A percentile compares a stretch with the other conserved stretches of the same genome.
These are phyloP conservation scores for Neonectria faginata DNA, from an alignment of 2,329 filamentous ascomycete genomes.

Conservation along the genomic window DNA sequence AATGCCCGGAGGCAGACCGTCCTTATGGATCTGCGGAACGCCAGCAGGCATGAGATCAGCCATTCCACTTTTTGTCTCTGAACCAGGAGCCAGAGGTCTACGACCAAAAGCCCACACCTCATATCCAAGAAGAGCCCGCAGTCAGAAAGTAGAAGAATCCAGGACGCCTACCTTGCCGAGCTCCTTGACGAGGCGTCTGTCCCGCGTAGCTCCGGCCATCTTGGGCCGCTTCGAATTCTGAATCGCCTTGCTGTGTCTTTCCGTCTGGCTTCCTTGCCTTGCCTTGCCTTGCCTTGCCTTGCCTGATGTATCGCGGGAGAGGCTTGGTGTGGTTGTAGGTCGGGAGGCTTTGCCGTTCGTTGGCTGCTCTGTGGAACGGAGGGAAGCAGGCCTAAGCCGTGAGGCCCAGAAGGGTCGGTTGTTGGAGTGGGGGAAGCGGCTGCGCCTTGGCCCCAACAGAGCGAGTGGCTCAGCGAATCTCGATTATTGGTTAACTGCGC, in stretches of 20 bases:
- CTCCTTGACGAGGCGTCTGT: constrained; percentile 71
- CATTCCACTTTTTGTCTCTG: constrained; percentile 1
- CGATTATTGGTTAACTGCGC: background rate
- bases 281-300: constrained; percentile 8
- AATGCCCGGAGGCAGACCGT: constrained; percentile 75
- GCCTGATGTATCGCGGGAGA: constrained; percentile 2
- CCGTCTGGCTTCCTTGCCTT: constrained; percentile 5
- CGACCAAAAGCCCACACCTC: background rate
- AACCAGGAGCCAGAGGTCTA: background rate
- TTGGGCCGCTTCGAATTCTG: constrained; percentile 18
- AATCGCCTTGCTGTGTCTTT: constrained; percentile 5
- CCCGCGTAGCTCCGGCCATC: constrained; percentile 61
- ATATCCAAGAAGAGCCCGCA: background rate
- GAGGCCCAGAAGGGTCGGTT: constrained; percentile 2
- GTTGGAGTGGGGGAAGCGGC: constrained; percentile 3
- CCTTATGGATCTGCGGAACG: constrained; percentile 62
- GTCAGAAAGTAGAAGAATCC: constrained; percentile 2
- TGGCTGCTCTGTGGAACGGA: constrained; percentile 1
- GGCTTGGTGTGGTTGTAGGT: constrained; percentile 20
- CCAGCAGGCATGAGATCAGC: constrained; percentile 35
- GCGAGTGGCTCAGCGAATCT: constrained; percentile 8
- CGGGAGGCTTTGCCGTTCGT: background rate
- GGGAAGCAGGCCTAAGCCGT: constrained; percentile 3
- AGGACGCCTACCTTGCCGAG: constrained; percentile 61
- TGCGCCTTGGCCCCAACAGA: constrained; percentile 5